These are phyloP conservation scores for Fonsecaea multimorphosa DNA, from an alignment of 2,329 filamentous ascomycete genomes.

Conservation along the genomic window DNA sequence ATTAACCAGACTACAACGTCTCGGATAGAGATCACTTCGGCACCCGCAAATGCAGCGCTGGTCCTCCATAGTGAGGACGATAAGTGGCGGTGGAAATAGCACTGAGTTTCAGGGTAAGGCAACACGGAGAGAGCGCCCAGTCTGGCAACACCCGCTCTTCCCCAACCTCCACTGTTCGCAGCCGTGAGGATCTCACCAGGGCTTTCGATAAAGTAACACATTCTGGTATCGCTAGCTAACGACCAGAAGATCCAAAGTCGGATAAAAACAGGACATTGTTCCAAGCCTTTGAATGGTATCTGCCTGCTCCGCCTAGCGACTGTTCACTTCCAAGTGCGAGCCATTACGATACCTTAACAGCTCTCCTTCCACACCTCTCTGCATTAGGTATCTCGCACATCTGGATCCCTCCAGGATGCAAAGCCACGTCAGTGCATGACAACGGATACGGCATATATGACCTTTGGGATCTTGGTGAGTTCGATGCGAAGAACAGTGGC, in stretches of 20 bases:
- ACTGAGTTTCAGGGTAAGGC: conserved; percentile 16
- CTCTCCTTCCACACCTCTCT: conserved; percentile 61
- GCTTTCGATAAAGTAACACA: background rate
- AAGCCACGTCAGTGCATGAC: conserved; percentile 62
- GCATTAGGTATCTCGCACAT: conserved; percentile 66
- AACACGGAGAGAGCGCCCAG: background rate
- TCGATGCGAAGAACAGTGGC: conserved; percentile 69
- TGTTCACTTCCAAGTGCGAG: conserved; percentile 53
- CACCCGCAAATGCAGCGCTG: conserved; percentile 2
- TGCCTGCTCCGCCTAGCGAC: conserved; percentile 47
- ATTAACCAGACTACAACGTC: background rate
- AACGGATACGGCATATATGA: conserved; percentile 76
- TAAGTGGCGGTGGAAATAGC: conserved; percentile 8
- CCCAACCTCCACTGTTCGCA: background rate
- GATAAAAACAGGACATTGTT: conserved; percentile 65
- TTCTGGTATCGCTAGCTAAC: background rate
- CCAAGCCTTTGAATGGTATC: conserved; percentile 76
- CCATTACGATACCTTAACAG: conserved; percentile 66
- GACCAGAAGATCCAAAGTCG: background rate
- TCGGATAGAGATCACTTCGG: background rate
- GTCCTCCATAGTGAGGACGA: conserved; percentile 18
- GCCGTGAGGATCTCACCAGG: background rate
- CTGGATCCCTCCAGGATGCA: conserved; percentile 75
- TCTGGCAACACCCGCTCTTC: background rate
- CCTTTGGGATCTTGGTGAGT: conserved; percentile 73